Base-by-base conservation (phyloP, 2,329 filamentous ascomycete species). In the Aspergillus sergii region DNA sequence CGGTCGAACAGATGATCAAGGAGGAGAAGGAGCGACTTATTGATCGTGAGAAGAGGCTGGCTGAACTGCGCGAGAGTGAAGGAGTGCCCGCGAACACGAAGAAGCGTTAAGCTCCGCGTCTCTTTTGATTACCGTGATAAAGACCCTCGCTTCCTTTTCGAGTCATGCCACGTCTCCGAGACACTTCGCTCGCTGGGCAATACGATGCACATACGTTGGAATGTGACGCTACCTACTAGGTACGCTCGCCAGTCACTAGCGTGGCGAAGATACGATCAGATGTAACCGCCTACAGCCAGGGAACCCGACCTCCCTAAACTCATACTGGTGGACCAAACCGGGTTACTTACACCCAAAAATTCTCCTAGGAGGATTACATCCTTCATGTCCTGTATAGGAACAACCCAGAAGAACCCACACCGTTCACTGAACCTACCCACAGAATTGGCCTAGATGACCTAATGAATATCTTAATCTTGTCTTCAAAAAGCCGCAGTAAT, bases 21-120 rank as follows among this genome's bases (percentile, higher is more conserved):
- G 81, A 84, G 59, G 90, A 91, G 78, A 90, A 90, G 76, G 83
- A 85, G 59, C 81, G 84, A 67, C 79, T 91, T 59, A 79, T 85
- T 32, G 83, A 83, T 61, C 81, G 91, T 55, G 91, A 89, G 80
- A 84, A 83, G 45, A 85, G 83, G 67, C 82, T 88, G 50, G 84
- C 85, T n/a, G 79, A 81, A 63, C 66, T 83, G 43, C 79, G 79
- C 57, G 80, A 81, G 58, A 83, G 74, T 19, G 82, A 83, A 62
- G 78, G 75, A 12, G 70, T 78, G 21, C 73, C 77, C 14, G 75
- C 75, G 28, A 69, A 72, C 45, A 78, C 75, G 58, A 83, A 79
- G 70, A 80, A 79, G 66, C 75, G 76, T 71, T 80, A 75, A 76
- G 21, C 32, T 7, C 2, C n/a, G 6, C 9, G 12, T 36, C 32